Conservation (phyloP, 2,329 filamentous ascomycete species). For the Corniculantispora saksenae region DNA sequence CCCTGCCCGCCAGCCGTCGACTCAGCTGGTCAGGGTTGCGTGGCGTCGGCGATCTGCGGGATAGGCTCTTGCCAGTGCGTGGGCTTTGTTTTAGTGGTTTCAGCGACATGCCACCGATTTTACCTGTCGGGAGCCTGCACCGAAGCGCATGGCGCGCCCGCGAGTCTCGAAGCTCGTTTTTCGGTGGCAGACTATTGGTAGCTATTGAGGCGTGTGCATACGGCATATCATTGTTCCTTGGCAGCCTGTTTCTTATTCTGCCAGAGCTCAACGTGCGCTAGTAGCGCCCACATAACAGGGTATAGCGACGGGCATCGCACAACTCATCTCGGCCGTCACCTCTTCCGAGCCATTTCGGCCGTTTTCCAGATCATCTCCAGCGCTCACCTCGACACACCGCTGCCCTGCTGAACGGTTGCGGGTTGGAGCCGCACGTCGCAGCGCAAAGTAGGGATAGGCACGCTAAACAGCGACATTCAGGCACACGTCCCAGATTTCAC, state of each 20-base stretch:
- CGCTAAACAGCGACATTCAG: background rate
- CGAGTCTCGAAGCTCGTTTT: background rate
- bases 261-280: background rate
- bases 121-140: background rate
- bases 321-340: background rate
- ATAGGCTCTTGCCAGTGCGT: background rate
- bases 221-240: background rate
- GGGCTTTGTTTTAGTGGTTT: conserved; percentile 10
- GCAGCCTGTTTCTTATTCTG: background rate
- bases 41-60: conserved; percentile 18
- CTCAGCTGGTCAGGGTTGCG: conserved; percentile 21
- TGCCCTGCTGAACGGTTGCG: conserved; percentile 1
- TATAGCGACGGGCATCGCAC: background rate
- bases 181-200: no score
- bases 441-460: background rate
- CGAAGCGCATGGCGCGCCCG: background rate
- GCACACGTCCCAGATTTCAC: background rate
- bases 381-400: conserved; percentile 4
- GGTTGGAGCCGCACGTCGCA: background rate
- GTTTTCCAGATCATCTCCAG: background rate
- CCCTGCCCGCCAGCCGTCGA: background rate
- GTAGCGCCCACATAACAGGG: background rate
- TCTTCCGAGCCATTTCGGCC: conserved; percentile 17
- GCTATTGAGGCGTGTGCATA: conserved; percentile 8
- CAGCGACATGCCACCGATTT: conserved; percentile 4